phyloP scores from a whole-genome alignment of 768 basidiomycete species.

The Cubamyces sp. region DNA sequence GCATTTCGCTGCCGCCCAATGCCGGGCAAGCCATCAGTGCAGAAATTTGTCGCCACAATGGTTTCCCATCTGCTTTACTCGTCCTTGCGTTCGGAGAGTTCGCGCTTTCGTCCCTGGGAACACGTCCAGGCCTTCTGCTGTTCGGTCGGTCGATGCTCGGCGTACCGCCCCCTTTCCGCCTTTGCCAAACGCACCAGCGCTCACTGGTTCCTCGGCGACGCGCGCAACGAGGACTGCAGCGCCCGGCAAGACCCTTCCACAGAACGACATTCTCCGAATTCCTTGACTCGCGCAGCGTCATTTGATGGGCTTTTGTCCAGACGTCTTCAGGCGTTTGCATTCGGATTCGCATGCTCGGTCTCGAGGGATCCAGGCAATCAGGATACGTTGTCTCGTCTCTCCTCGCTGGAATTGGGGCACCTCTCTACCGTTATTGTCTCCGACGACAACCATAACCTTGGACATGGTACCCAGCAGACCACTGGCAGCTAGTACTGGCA shows the following conservation, averaged over 20 bases:
- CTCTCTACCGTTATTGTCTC: too few relatives aligned
- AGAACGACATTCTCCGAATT: background rate
- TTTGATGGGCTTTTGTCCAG: background rate
- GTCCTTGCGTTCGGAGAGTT: background rate
- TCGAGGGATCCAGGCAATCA: background rate
- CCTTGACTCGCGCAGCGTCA: background rate
- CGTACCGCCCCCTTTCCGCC: slow-evolving; percentile 3
- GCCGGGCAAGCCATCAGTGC: slow-evolving; percentile 1
- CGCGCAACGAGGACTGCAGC: too few relatives aligned
- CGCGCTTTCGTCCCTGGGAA: background rate
- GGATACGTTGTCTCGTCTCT: too few relatives aligned
- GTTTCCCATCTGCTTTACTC: background rate
- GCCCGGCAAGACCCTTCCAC: background rate
- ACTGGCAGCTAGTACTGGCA: too few relatives aligned
- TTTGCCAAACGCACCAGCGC: background rate
- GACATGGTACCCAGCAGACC: too few relatives aligned
- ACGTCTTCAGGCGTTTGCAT: background rate
- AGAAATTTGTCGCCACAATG: background rate
- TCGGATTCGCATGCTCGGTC: background rate
- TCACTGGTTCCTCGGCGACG: too few relatives aligned
- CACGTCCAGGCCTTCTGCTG: background rate
- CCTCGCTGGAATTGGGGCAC: too few relatives aligned
- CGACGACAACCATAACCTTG: too few relatives aligned
- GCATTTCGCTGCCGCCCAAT: slow-evolving; percentile 5
- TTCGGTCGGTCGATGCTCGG: background rate